phyloP scores from a whole-genome alignment of 2,329 filamentous ascomycete genomes.

The Aspergillus arachidicola region DNA sequence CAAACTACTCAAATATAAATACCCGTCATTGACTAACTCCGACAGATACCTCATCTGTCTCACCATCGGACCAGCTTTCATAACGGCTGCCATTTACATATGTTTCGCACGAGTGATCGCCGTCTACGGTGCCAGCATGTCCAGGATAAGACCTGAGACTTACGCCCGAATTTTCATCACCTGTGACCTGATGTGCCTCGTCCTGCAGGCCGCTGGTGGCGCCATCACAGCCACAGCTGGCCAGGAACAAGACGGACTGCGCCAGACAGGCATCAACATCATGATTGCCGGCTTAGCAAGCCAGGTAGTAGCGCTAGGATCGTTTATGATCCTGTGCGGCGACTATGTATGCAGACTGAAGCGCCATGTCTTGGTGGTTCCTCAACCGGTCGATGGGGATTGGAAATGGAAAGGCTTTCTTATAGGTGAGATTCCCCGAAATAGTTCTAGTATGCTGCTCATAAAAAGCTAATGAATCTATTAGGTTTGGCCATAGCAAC shows the following conservation, averaged over 20 bases:
- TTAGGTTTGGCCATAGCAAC: constrained; percentile 45
- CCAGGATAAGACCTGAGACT: constrained; percentile 35
- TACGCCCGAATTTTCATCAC: constrained; percentile 58
- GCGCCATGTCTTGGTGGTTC: background rate
- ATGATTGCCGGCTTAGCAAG: constrained; percentile 66
- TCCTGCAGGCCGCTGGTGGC: constrained; percentile 60
- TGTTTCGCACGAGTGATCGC: constrained; percentile 44
- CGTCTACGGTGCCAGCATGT: constrained; percentile 36
- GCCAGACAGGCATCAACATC: constrained; percentile 57
- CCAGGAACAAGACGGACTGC: constrained; percentile 13
- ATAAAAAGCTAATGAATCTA: background rate
- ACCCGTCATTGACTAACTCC: background rate
- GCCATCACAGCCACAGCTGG: constrained; percentile 16
- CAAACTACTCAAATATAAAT: background rate
- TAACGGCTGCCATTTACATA: constrained; percentile 66
- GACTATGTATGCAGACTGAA: constrained; percentile 33
- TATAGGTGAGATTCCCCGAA: background rate
- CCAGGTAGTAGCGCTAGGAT: constrained; percentile 60
- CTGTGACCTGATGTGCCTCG: constrained; percentile 63
- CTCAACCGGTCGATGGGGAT: background rate
- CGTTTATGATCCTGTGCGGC: constrained; percentile 55
- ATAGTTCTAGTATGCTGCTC: background rate
- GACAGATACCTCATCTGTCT: constrained; percentile 62
- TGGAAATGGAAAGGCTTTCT: constrained; percentile 5
- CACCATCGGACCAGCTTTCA: constrained; percentile 66